A percentile compares a stretch with the other conserved stretches of the same genome.
Conservation (phyloP, 2,329 filamentous ascomycete genomes). For the Botryotinia globosa region DNA sequence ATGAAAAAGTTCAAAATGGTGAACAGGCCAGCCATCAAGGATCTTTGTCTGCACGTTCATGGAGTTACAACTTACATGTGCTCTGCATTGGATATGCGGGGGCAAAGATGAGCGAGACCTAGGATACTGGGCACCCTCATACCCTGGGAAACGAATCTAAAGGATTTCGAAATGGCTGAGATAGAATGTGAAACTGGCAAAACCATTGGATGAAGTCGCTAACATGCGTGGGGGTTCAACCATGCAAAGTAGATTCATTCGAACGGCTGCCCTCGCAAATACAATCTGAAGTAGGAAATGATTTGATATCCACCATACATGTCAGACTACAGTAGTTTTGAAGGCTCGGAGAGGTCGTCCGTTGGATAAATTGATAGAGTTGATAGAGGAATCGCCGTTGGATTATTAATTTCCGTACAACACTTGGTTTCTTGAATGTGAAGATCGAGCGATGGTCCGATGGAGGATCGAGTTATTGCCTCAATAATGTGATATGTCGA, state of each 20-base stretch:
- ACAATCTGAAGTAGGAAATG: background rate
- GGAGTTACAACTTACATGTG: background rate
- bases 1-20: background rate
- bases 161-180: conserved; percentile 7
- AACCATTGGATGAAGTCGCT: background rate
- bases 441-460: background rate
- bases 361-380: background rate
- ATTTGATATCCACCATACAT: background rate
- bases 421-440: background rate
- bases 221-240: conserved; percentile 6
- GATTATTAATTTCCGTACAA: background rate
- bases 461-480: background rate
- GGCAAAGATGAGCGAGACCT: background rate
- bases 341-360: conserved; percentile 1
- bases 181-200: background rate
- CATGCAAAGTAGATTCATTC: background rate
- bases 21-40: conserved; percentile 10
- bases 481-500: background rate
- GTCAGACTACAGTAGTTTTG: background rate
- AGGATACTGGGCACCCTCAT: background rate
- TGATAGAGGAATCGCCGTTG: background rate
- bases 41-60: conserved; percentile 8
- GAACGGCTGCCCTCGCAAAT: background rate
- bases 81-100: conserved; percentile 11
- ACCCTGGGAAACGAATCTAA: background rate